Base-by-base conservation (phyloP, 2,329 filamentous ascomycete species). In the Pseudogymnoascus verrucosus region DNA sequence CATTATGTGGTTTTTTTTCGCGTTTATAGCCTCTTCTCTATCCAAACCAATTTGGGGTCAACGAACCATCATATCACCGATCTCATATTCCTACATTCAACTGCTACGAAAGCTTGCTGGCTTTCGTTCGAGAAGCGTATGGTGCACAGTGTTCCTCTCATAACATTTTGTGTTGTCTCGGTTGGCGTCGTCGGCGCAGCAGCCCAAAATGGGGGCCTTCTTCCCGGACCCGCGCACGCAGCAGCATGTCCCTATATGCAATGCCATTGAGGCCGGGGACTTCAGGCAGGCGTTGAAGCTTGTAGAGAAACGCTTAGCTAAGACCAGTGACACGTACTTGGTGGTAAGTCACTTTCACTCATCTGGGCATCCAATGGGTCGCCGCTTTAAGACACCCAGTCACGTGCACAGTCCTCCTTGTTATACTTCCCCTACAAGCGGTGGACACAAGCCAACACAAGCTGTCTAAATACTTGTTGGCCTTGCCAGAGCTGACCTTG, bases 271-370 rank as follows among this genome's bases (percentile, higher is more conserved):
- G 42, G 68, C 68, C n/a, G 69, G 67, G 34, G 73, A 73, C 65
- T 72, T 68, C 62, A 75, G 74, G 66, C 71, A 73, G 64, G 73
- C 73, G 10, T 65, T 74, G 42, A 75, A 74, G 64, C 65, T 73
- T 3, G 70, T 75, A 3, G 72, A 74, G 8, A 75, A 74, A 65
- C 69, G 70, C 51, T 60, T 75, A 31, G 64, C 68, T 23, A 75
- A 75, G 65, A 65, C 60, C 11, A 68, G 68, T 4, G 68, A 71
- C 23, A 39, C 36, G 28, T 74, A 74, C 63, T 65, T 72, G 21
- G 67, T 74, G 68, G 73, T 75, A 67, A 40, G 71, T 68, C 34
- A 36, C 37, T 61, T 16, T 39, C 37, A 37, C 51, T 44, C 31
- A 34, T 34, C 40, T 42, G 61, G 16, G 51, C n/a, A 36, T 28